Base-by-base conservation (phyloP, 1,284 basidiomycete species). In the Xanthoconium separans region DNA sequence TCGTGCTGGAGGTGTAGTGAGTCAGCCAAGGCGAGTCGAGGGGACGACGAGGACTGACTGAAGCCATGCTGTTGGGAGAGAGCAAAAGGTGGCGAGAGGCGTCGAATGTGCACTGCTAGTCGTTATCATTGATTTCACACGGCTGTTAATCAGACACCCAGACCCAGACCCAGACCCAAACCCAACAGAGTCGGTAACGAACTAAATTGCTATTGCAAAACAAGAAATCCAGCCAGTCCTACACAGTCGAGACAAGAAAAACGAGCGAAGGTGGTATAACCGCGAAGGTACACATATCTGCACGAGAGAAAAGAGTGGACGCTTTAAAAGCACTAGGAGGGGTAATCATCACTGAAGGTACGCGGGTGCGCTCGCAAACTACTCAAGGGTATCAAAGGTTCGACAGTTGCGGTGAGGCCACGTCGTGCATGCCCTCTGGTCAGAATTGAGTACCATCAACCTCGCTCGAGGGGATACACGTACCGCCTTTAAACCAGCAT, bases 401-500 rank as follows among this genome's bases (percentile, higher is more conserved):
- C 30, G 50, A 53, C 42, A 65, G 31, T 15, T 50, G 51, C n/a
- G 57, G 60, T 12, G 55, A 63, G 42, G 45, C n/a, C 20, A 65
- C 16, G 36, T 68, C 62, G 44, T 69, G 67, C 67, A 69, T 69
- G 44, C 65, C 68, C 53, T 69, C 67, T 65, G 61, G 1, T 10
- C 33, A 47, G 9, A 12, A 43, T 44, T 60, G 24, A 69, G 55
- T 18, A 47, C 16, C 4, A 20, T 37, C 15, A 30, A 30, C 42
- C 40, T 12, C 11, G 42, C 22, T n/a, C 44, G 30, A 42, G 6
- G 15, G 8, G 30, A 47, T 18, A 24, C 6, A 73, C 84, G 58
- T 61, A 88, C 87, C 81, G 67, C 84, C 86, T 78, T 89, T 89
- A 72, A 91, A 91, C 85, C 88, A 89, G 66, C 88, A 91, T 71